Evolutionary conservation across 192 early-diverging fungal genomes (phyloP), one percentile per base, ranked within the genome.

Genomic region (Funneliformis mosseae): DNA sequence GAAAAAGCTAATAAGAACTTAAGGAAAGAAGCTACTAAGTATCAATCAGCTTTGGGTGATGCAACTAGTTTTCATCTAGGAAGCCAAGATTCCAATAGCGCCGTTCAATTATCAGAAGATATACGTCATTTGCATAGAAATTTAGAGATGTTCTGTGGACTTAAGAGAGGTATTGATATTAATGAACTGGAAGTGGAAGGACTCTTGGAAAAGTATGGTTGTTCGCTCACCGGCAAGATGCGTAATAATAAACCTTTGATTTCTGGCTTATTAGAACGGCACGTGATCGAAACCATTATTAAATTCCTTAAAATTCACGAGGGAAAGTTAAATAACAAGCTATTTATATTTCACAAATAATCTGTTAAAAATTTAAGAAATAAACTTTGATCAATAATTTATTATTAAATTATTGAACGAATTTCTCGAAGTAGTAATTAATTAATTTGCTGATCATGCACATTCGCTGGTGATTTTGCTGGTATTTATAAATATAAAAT

Each of bases 21-120:
- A n/a, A 72, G 45, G 70, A 39, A 72, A 70, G 70, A 72, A 72
- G 41, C 70, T 43, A 21, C 39, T 28, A 43, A 23, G 23, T 72
- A 72, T 72, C 70, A 72, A 41, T 72, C 70, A 45, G 70, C 70
- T 72, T 45, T 72, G 12, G 70, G 70, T 18, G 70, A 72, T 23
- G 70, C 70, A 4, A 72, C 70, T 23, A 72, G 70, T 72, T 64
- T 28, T 64, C 62, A 64, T 11, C 25, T 28, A 64, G 62, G 62
- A 27, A 64, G 18, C 27, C 62, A 64, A 64, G 23, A 64, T 64
- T 63, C 61, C 18, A 18, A 63, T 63, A 63, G 16, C 0, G 4
- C 61, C 9, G 18, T 16, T 63, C 1, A 63, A 63, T 63, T 63
- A n/a, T 63, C 61, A 63, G n/a, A 63, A 63, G 61, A 63, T 23